Evolutionary conservation across 1,284 basidiomycete species (phyloP).

Genomic region (Apiotrichum gracile): DNA sequence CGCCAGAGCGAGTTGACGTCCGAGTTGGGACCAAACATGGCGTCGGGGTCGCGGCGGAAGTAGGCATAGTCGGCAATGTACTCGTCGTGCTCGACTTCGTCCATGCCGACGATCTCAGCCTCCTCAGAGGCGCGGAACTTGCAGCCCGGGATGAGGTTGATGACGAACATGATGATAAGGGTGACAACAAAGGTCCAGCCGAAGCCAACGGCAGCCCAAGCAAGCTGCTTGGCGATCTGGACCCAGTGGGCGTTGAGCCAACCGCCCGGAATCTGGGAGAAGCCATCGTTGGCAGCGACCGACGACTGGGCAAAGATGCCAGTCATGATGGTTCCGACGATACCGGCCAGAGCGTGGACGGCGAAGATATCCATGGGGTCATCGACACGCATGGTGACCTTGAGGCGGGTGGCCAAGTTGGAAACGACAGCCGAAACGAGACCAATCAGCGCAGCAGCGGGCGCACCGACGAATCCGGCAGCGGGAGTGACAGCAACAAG

Average conservation of each 20-base stretch:
- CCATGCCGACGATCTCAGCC: slow-evolving; percentile 79
- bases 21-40: slow-evolving; percentile 14
- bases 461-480: slow-evolving; percentile 47
- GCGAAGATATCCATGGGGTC: slow-evolving; percentile 65
- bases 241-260: slow-evolving; percentile 68
- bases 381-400: slow-evolving; percentile 49
- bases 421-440: slow-evolving; percentile 66
- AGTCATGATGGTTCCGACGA: slow-evolving; percentile 67
- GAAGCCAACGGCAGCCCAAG: slow-evolving; percentile 67
- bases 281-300: slow-evolving; percentile 67
- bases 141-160: slow-evolving; percentile 72
- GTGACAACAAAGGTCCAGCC: slow-evolving; percentile 54
- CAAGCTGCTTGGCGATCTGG: slow-evolving; percentile 75
- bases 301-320: slow-evolving; percentile 64
- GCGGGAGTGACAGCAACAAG: slow-evolving; percentile 77
- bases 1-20: slow-evolving; percentile 10
- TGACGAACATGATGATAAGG: slow-evolving; percentile 50
- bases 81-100: slow-evolving; percentile 51
- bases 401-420: slow-evolving; percentile 81
- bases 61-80: slow-evolving; percentile 48
- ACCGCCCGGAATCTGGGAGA: slow-evolving; percentile 56
- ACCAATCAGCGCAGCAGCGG: slow-evolving; percentile 64
- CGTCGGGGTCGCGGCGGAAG: slow-evolving; percentile 45
- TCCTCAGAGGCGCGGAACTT: slow-evolving; percentile 66
- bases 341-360: slow-evolving; percentile 86